Evolutionary conservation across 2,329 filamentous ascomycete genomes (phyloP).

Genomic region (Alternaria viburni): DNA sequence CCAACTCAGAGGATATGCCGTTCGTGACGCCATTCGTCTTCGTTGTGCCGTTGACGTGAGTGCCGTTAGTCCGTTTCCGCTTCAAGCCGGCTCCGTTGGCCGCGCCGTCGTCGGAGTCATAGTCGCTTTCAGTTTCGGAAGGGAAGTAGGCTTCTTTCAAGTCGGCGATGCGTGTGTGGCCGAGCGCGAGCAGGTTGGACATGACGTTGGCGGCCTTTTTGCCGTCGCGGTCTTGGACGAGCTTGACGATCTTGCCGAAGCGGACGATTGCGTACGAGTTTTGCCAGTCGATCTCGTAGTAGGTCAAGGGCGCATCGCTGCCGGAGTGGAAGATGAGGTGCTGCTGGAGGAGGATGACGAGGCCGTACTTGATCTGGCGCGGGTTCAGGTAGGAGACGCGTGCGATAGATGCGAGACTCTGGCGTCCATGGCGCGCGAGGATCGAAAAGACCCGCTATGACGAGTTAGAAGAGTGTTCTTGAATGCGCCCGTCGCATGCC

Average conservation of each 20-base stretch:
- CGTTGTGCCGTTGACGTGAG: constrained; percentile 27
- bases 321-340: constrained; percentile 80
- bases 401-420: constrained; percentile 71
- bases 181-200: constrained; percentile 75
- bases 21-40: constrained; percentile 23
- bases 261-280: constrained; percentile 84
- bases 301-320: constrained; percentile 66
- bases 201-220: constrained; percentile 75
- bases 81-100: constrained; percentile 31
- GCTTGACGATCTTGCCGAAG: constrained; percentile 78
- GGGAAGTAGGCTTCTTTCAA: constrained; percentile 68
- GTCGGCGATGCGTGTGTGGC: constrained; percentile 76
- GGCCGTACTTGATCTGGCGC: constrained; percentile 79
- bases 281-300: constrained; percentile 83
- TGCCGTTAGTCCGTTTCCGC: constrained; percentile 30
- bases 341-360: constrained; percentile 86
- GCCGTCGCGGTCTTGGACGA: constrained; percentile 77
- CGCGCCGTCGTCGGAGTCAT: constrained; percentile 41
- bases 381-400: constrained; percentile 74
- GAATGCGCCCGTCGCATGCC: constrained; percentile 14
- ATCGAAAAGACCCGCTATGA: constrained; percentile 80
- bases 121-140: constrained; percentile 34
- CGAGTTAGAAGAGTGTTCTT: constrained; percentile 16
- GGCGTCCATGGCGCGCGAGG: constrained; percentile 79
- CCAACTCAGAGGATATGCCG: constrained; percentile 13